Percentiles rank a stretch among this genome's conserved stretches.
Conservation (phyloP, 352 stramenopile genomes). For the Poterioochromonas sp. region DNA sequence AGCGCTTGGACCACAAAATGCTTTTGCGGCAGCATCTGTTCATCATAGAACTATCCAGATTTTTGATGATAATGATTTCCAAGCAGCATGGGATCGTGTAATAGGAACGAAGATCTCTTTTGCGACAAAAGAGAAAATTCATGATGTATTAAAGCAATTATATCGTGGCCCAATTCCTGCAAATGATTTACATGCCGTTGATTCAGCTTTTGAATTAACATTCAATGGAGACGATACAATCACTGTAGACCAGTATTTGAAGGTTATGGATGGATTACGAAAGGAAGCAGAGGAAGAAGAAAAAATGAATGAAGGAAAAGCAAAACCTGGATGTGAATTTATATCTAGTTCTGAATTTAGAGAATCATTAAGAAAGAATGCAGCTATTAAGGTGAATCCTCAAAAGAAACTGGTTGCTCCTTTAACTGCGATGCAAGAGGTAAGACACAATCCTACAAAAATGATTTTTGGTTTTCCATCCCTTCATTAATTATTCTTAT, state of each 20-base stretch:
- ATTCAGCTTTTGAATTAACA: neutral
- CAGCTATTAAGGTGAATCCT: neutral
- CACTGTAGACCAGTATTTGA: slow-evolving; percentile 17
- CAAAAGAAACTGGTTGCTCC: neutral
- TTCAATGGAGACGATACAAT: neutral
- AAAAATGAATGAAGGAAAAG: slow-evolving; percentile 32
- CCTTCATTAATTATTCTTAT: neutral
- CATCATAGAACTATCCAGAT: slow-evolving; percentile 38
- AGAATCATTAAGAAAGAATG: slow-evolving; percentile 36
- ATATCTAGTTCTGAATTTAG: slow-evolving; percentile 39
- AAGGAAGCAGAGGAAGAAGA: neutral
- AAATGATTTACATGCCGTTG: neutral
- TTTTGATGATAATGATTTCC: slow-evolving; percentile 33
- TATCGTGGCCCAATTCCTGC: slow-evolving; percentile 22
- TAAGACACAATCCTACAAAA: neutral
- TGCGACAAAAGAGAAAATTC: neutral
- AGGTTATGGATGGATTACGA: neutral
- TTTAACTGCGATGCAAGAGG: slow-evolving; percentile 28
- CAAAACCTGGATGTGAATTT: slow-evolving; percentile 38
- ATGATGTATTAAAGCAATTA: neutral
- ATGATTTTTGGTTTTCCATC: neutral
- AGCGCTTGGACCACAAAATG: slow-evolving; percentile 44
- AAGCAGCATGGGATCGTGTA: slow-evolving; percentile 5
- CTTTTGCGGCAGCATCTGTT: slow-evolving; percentile 35
- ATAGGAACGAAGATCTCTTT: neutral